Conservation (phyloP, 2,329 filamentous ascomycete genomes). For the Cephalotrichum gorgonifer region DNA sequence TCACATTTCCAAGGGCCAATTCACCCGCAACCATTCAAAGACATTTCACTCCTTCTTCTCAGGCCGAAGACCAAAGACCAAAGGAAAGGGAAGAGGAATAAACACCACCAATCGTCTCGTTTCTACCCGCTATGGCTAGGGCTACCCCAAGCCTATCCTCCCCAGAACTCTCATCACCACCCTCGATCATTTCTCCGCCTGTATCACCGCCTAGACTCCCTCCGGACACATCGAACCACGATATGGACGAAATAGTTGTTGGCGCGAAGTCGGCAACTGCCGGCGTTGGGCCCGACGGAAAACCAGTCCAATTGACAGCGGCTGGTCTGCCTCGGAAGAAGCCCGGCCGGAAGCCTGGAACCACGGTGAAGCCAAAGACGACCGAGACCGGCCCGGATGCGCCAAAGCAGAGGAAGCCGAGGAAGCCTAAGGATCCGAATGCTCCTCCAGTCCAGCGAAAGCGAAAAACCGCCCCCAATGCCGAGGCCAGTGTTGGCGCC, state of each 20-base stretch:
- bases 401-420: conserved; percentile 38
- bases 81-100: neutral
- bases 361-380: conserved; percentile 33
- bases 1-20: too few relatives aligned
- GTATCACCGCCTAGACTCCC: conserved; percentile 29
- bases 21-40: conserved; percentile 1
- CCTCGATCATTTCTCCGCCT: conserved; percentile 38
- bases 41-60: conserved; percentile 17
- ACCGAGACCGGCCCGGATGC: conserved; percentile 26
- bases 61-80: neutral
- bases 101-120: neutral
- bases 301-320: conserved; percentile 40
- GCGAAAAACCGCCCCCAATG: conserved; percentile 37
- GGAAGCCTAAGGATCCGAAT: conserved; percentile 51
- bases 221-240: conserved; percentile 15
- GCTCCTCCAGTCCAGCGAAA: conserved; percentile 43
- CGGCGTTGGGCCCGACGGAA: conserved; percentile 23
- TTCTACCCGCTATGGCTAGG: neutral
- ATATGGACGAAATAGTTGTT: conserved; percentile 41
- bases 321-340: conserved; percentile 52
- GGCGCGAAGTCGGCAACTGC: conserved; percentile 20
- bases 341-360: conserved; percentile 55
- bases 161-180: conserved; percentile 40
- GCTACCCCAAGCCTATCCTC: conserved; percentile 35
- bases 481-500: conserved; percentile 23